Conservation (phyloP, 768 basidiomycete genomes). For the Amanita jacksonii region DNA sequence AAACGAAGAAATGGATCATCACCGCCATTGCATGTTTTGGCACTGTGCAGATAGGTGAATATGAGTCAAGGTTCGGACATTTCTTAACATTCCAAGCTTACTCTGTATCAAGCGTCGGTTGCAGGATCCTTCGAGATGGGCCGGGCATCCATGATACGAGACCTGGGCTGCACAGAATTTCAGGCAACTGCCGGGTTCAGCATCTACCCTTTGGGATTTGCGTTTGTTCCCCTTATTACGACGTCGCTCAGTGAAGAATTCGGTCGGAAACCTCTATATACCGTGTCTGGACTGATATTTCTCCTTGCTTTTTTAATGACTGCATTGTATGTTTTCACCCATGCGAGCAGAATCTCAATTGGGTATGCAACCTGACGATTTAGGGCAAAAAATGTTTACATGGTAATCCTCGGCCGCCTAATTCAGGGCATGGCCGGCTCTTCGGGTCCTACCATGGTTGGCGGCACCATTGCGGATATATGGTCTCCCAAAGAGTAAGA, state of each 20-base stretch:
- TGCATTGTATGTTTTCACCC: conserved; percentile 26
- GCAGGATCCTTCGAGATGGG: conserved; percentile 48
- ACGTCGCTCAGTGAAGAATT: conserved; percentile 70
- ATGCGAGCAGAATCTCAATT: neutral
- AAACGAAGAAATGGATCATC: conserved; percentile 17
- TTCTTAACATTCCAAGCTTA: neutral
- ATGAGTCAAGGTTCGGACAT: neutral
- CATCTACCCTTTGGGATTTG: conserved; percentile 53
- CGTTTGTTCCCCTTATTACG: conserved; percentile 51
- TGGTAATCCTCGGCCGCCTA: conserved; percentile 58
- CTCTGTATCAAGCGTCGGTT: conserved; percentile 32
- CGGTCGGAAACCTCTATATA: conserved; percentile 52
- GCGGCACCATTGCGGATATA: conserved; percentile 66
- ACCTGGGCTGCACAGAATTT: conserved; percentile 34
- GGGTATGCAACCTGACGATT: neutral
- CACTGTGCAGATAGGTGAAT: conserved; percentile 38
- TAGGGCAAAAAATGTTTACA: conserved; percentile 45
- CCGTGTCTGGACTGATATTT: conserved; percentile 40
- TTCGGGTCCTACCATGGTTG: conserved; percentile 64
- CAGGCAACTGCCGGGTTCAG: conserved; percentile 40
- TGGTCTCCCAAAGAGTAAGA: conserved; percentile 59
- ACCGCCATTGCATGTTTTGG: conserved; percentile 37
- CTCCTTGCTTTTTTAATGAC: conserved; percentile 40
- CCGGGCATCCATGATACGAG: conserved; percentile 44
- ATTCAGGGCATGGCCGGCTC: conserved; percentile 59